Evolutionary conservation across 1,139 yeast genomes (phyloP), one percentile per base, ranked within the genome.

Genomic region (Saccharomyces hybrid): DNA sequence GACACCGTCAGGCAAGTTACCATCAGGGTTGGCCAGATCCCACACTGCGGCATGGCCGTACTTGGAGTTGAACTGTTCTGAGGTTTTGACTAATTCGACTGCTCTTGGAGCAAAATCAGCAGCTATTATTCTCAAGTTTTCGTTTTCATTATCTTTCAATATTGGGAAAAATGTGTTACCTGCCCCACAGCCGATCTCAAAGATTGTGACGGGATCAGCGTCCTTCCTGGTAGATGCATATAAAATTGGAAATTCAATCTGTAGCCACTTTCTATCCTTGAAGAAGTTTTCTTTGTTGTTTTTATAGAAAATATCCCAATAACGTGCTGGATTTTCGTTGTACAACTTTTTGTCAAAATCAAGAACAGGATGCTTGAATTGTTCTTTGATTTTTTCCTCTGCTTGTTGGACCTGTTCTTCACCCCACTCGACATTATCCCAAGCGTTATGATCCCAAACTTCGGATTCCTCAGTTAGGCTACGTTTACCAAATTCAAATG

Each of bases 401-500:
- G 97, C 96, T 61, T 85, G 83, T 21, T 76, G 70, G 29, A 84
- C 73, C 68, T 95, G 98, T 63, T 89, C 96, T 52, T 86, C 90
- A 51, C 96, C 98, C 96, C 97, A 91, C 67, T 90, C 96, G 21
- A 90, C 97, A 68, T 95, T 96, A 69, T 93, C 99, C 83, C 99
- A 93, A 0, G 99, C 99, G 70, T 93, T 93, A 68, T 88, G 96
- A 60, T 81, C 80, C 83, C 96, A 93, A 1, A 95, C 96, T 48
- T 89, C 91, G 3, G 85, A 83, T 38, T 83, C 86, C 51, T 84
- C 81, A 4, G 79, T 79, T 57, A 93, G 75, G 61, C 74, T 81
- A 55, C 99, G 76, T 68, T 89, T 95, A 4, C 99, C 99, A 71
- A 93, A 93, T 16, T 85, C 84, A 71, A 88, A 93, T 2, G 99